Base-by-base conservation (phyloP, 2,329 filamentous ascomycete species). In the Ascocoryne sarcoides region DNA sequence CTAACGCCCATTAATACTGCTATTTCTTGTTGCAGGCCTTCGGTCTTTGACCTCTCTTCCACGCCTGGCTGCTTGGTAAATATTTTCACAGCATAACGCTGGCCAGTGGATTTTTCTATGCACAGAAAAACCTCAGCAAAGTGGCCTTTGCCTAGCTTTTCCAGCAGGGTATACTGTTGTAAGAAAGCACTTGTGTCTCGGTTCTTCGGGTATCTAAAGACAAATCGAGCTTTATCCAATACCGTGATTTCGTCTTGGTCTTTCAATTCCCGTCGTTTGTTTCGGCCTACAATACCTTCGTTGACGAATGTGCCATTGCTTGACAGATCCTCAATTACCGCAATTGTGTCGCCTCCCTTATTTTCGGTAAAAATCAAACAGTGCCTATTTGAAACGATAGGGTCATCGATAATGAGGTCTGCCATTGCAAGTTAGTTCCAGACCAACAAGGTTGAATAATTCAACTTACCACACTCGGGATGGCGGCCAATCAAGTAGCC, bases 281-380 rank as follows among this genome's bases (percentile, higher is more conserved):
- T 98, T 37, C 90, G 82, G 17, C 92, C 92, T 17, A 98, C 77
- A 20, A 94, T 73, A 12, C 81, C 82, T 54, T 95, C 88, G 57
- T 96, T 96, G 53, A 98, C 82, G 59, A 89, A 98, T 0, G 93
- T 98, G 37, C 92, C 92, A 59, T 98, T 98, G 58, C 81, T 92
- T 5, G 92, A 98, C 15, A 96, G 66, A 61, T 98, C 92, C 60
- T 98, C 89, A 4, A 98, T 64, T 10, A 96, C 75, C 7, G 87
- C 90, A 31, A 77, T 71, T 50, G 69, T 73, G 61, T 75, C 69
- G 12, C 65, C 62, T 8, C 67, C 71, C 49, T 75, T 75, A 46
- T 75, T 75, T 56, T 78, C 73, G 16, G 65, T 70, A 54, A 84
- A 85, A 2, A 86, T 51, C 7, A 85, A 64, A 48, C 81, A 86